These are phyloP conservation scores for Castanea mollissima DNA, from an alignment of 306 rosid species.

Conservation along the genomic window DNA sequence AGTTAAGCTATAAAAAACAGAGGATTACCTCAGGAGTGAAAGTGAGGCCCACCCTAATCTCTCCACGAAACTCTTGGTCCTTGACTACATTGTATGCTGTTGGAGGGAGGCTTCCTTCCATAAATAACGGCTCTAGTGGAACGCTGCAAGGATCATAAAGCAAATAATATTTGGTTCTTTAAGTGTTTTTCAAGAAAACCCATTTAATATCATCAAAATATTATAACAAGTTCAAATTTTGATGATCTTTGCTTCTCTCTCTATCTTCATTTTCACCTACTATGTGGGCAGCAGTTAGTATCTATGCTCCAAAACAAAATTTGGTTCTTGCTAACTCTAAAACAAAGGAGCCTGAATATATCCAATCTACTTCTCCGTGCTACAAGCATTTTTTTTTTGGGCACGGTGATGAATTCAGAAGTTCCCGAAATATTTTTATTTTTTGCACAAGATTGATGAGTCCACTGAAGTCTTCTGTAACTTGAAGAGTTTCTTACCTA, in stretches of 20 bases:
- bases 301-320: background rate
- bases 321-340: background rate
- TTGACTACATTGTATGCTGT: slow-evolving; percentile 60
- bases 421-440: background rate
- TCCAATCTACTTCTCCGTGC: background rate
- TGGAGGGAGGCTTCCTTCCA: slow-evolving; percentile 51
- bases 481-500: too few species aligned
- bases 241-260: background rate
- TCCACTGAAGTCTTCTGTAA: too few species aligned
- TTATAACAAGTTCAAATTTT: background rate
- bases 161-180: background rate
- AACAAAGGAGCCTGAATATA: background rate
- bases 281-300: too few species aligned
- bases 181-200: background rate
- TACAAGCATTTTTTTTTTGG: background rate
- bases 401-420: background rate
- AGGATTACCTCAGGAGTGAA: slow-evolving; percentile 43
- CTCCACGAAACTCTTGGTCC: slow-evolving; percentile 52
- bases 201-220: background rate
- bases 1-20: background rate
- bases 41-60: slow-evolving; percentile 50
- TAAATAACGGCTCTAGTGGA: slow-evolving; percentile 44
- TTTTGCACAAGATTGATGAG: too few species aligned
- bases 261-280: background rate
- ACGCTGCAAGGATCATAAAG: slow-evolving; percentile 39